Percentiles rank a stretch among this genome's conserved stretches.
These are phyloP conservation scores for Durio zibethinus DNA, from an alignment of 345 rosid species.

Conservation along the genomic window DNA sequence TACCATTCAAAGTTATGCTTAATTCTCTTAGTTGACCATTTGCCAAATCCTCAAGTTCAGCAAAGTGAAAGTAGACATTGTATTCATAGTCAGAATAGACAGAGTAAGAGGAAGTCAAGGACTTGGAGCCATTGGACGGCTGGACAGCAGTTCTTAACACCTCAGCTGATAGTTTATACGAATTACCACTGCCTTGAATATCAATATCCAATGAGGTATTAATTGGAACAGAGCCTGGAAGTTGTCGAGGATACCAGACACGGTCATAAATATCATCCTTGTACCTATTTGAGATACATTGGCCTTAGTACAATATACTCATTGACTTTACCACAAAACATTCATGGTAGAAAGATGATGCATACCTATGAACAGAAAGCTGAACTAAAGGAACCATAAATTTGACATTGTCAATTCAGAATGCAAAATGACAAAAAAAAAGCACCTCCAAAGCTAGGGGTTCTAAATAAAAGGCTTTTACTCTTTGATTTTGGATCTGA, in stretches of 20 bases:
- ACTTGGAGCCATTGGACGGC: neutral
- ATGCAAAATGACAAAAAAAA: neutral
- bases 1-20: constrained; percentile 5
- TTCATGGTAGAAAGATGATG: no score
- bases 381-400: neutral
- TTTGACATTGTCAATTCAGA: neutral
- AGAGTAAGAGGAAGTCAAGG: neutral
- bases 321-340: no score
- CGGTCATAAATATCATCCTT: constrained; percentile 25
- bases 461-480: neutral
- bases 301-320: no score
- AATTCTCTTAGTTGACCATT: constrained; percentile 8
- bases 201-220: neutral
- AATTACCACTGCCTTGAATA: neutral
- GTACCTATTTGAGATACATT: no score
- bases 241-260: neutral
- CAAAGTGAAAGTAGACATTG: constrained; percentile 23
- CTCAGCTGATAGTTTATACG: neutral
- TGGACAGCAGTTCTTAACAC: neutral
- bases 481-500: neutral
- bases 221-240: neutral
- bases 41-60: neutral
- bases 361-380: neutral
- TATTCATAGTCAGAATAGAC: neutral
- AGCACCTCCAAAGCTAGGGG: neutral